These are phyloP conservation scores for Calendula officinalis DNA, from an alignment of 129 eudicot species.

Conservation along the genomic window DNA sequence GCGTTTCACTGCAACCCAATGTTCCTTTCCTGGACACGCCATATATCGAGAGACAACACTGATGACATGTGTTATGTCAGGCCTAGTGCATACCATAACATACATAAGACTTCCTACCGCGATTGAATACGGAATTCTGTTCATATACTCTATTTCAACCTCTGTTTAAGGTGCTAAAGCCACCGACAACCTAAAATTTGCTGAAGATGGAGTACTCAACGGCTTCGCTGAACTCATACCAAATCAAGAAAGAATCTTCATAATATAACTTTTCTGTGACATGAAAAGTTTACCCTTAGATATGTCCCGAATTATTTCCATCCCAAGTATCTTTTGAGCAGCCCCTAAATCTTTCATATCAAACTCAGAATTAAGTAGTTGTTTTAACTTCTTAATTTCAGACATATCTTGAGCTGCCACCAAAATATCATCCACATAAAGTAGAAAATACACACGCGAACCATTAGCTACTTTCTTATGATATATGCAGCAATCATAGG, in stretches of 20 bases:
- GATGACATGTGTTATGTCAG: neutral
- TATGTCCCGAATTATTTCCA: neutral
- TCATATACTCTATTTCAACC: conserved; percentile 4
- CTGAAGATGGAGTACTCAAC: neutral
- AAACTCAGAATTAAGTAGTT: conserved; percentile 4
- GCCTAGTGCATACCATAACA: conserved; percentile 7
- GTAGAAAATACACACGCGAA: neutral
- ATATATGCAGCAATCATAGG: conserved; percentile 13
- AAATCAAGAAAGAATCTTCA: neutral
- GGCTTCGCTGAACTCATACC: conserved; percentile 8
- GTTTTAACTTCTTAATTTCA: neutral
- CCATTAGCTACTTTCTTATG: neutral
- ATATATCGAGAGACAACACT: conserved; percentile 16
- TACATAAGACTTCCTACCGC: conserved; percentile 10
- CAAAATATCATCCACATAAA: neutral
- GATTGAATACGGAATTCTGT: neutral
- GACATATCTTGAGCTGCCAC: neutral
- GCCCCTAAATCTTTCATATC: conserved; percentile 20
- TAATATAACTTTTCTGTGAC: conserved; percentile 1
- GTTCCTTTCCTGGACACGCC: neutral
- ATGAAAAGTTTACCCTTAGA: neutral
- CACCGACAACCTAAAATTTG: neutral
- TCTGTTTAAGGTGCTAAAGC: neutral
- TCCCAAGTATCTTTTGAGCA: conserved; percentile 14
- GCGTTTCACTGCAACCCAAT: conserved; percentile 14